These are phyloP conservation scores for Cercospora zeae-maydis DNA, from an alignment of 2,329 filamentous ascomycete species.

Conservation along the genomic window DNA sequence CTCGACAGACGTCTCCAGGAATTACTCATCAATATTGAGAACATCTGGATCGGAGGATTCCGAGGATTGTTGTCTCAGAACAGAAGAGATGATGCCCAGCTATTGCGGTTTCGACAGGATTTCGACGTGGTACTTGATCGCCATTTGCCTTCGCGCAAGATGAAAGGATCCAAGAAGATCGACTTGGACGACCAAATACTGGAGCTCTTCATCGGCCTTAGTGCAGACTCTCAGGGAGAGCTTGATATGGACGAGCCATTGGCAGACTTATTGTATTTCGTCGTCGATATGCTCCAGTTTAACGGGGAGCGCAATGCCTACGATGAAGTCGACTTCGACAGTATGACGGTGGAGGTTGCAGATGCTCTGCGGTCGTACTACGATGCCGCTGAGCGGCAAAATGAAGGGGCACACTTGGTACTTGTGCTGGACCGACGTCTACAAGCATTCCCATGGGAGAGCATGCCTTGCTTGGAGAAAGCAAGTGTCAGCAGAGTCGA, in stretches of 20 bases:
- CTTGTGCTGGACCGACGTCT: conserved; percentile 87
- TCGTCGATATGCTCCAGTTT: conserved; percentile 94
- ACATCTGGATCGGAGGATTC: conserved; percentile 93
- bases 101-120: conserved; percentile 57
- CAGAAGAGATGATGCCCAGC: conserved; percentile 49
- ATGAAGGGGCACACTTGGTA: conserved; percentile 64
- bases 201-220: conserved; percentile 83
- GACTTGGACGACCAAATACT: conserved; percentile 65
- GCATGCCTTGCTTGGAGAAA: conserved; percentile 76
- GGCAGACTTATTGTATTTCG: conserved; percentile 92
- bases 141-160: conserved; percentile 75
- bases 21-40: conserved; percentile 80
- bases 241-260: conserved; percentile 80
- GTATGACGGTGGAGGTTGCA: conserved; percentile 80
- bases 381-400: conserved; percentile 41
- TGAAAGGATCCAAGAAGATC: conserved; percentile 48
- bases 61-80: conserved; percentile 86
- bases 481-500: conserved; percentile 82
- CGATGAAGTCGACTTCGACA: conserved; percentile 94
- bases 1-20: conserved; percentile 74
- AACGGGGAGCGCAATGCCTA: conserved; percentile 95
- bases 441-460: conserved; percentile 94
- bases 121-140: conserved; percentile 79
- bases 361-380: conserved; percentile 82
- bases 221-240: conserved; percentile 64